Base-by-base conservation (phyloP, 2,329 filamentous ascomycete genomes). In the Penicillium sp. region DNA sequence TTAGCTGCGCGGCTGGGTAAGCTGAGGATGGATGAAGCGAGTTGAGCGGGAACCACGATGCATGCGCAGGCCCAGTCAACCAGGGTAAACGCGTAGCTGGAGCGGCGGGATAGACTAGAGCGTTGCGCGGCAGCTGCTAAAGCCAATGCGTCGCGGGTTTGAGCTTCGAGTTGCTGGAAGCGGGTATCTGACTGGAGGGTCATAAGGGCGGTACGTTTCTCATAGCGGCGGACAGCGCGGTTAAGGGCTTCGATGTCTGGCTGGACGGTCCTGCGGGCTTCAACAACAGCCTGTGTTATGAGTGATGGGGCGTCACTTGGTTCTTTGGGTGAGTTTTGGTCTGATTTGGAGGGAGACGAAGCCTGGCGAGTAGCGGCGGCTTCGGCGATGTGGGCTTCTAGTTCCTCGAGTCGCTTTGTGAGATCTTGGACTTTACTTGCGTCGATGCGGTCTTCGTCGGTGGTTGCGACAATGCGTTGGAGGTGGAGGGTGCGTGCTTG, bases 231-330 rank as follows among this genome's bases (percentile, higher is more conserved):
- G 45, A 98, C 89, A 4, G 93, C 93, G 48, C 93, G 87, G 66
- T 92, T 95, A 31, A 98, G 79, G 0, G 91, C 90, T 66, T 97
- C 93, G 6, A 98, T 82, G 57, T 97, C 91, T 0, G 91, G 88
- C 63, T 92, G 89, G 11, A 93, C 80, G 27, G 80, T 78, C 58
- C 84, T 85, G 43, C 86, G 84, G 13, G 90, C 81, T 57, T 90
- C 87, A 5, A 71, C 66, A 19, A 72, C 73, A 11, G 79, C 70
- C 57, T 79, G 76, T 16, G 71, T 64, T 3, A 78, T 62, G 3
- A 78, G 54, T 6, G 78, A 67, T 57, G 70, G 72, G 61, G 79
- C 74, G 52, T 80, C 79, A 31, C 72, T 65, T 49, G 71, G 56
- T 68, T 72, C 63, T 62, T 68, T 61, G 59, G 69, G 69, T 56